A percentile compares a stretch with the other conserved stretches of the same genome.
phyloP scores from a whole-genome alignment of 345 rosid species.

The Euphorbia tirucalli region DNA sequence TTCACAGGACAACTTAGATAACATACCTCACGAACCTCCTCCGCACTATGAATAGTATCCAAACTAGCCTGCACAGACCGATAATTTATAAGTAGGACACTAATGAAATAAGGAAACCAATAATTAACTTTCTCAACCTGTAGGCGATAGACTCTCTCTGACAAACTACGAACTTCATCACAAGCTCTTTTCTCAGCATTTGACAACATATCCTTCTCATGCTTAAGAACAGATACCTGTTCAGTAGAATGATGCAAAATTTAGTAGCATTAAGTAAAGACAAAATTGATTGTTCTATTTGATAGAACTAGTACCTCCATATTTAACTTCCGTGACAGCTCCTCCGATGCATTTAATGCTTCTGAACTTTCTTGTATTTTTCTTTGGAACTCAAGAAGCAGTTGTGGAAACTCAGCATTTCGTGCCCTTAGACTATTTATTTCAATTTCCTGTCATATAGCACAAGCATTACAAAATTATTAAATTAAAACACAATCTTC shows the following conservation, averaged over 20 bases:
- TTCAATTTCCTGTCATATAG: conserved; percentile 58
- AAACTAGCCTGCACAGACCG: conserved; percentile 64
- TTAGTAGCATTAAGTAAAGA: conserved; percentile 12
- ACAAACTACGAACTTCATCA: conserved; percentile 78
- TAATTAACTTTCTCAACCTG: conserved; percentile 50
- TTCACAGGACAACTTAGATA: neutral
- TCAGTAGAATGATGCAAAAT: conserved; percentile 17
- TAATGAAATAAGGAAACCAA: conserved; percentile 4
- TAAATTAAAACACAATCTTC: neutral
- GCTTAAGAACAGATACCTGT: conserved; percentile 70
- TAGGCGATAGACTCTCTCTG: conserved; percentile 73
- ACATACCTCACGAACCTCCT: conserved; percentile 86
- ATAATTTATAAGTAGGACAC: conserved; percentile 25
- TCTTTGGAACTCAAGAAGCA: conserved; percentile 73
- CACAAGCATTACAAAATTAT: conserved; percentile 18
- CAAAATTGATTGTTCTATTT: conserved; percentile 3
- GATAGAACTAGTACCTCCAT: conserved; percentile 61
- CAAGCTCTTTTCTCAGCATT: conserved; percentile 90
- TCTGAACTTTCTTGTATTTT: conserved; percentile 78
- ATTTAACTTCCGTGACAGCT: conserved; percentile 63
- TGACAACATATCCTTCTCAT: conserved; percentile 71
- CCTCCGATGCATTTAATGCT: conserved; percentile 70
- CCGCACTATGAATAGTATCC: conserved; percentile 80
- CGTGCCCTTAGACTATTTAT: conserved; percentile 59
- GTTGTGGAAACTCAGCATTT: conserved; percentile 84